Conservation (phyloP, 202 grass and related monocot genomes). For the Schoenoplectus triqueter region DNA sequence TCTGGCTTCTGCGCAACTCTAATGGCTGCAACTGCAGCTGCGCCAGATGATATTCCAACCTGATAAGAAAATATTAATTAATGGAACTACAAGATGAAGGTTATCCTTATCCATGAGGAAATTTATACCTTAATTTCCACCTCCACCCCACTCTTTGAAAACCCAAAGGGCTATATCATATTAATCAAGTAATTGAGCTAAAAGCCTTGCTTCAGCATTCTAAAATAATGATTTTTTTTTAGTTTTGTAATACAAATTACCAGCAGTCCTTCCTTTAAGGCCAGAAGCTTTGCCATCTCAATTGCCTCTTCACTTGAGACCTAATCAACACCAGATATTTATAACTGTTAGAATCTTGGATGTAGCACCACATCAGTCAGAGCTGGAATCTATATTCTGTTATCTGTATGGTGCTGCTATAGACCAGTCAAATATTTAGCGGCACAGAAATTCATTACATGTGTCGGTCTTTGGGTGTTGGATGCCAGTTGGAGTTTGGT, state of each 20-base stretch:
- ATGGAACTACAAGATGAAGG: background rate
- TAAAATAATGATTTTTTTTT: background rate
- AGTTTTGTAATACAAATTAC: conserved; percentile 22
- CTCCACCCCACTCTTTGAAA: background rate
- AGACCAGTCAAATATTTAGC: background rate
- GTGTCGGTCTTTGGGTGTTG: background rate
- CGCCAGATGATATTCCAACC: conserved; percentile 69
- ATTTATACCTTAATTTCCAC: background rate
- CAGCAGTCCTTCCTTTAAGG: conserved; percentile 57
- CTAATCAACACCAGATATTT: conserved; percentile 33
- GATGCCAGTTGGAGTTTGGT: background rate
- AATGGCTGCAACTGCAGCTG: conserved; percentile 56
- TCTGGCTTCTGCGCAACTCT: conserved; percentile 55
- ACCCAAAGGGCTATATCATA: background rate
- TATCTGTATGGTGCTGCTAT: background rate
- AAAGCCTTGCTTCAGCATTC: background rate
- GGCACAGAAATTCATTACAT: background rate
- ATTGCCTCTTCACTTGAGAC: conserved; percentile 64
- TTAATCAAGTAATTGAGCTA: background rate
- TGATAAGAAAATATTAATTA: conserved; percentile 19
- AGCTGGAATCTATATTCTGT: background rate
- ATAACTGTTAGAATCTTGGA: conserved; percentile 18
- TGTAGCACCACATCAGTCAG: background rate
- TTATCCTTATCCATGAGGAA: background rate
- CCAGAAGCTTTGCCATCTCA: conserved; percentile 60